These are phyloP conservation scores for Kodamaea anthophila DNA, from an alignment of 1,139 yeast genomes.

Conservation along the genomic window DNA sequence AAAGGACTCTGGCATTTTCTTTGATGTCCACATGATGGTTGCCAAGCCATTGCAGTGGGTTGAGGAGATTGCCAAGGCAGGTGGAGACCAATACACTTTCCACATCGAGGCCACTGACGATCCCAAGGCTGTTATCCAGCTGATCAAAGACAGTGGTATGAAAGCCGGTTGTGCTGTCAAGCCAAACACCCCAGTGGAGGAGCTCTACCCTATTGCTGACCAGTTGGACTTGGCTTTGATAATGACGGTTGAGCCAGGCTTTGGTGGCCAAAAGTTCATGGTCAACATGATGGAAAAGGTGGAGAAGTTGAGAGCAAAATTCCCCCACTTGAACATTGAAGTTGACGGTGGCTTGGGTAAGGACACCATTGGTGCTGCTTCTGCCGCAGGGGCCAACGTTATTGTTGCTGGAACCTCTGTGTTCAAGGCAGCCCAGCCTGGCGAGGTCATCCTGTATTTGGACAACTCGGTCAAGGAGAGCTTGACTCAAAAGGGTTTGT, in stretches of 20 bases:
- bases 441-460: constrained; percentile 61
- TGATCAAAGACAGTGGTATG: constrained; percentile 77
- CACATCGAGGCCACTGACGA: constrained; percentile 91
- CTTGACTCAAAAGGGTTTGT: constrained; percentile 23
- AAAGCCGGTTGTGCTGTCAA: constrained; percentile 92
- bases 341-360: constrained; percentile 96
- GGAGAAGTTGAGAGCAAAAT: constrained; percentile 60
- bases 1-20: constrained; percentile 54
- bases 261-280: constrained; percentile 98
- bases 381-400: constrained; percentile 94
- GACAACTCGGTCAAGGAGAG: constrained; percentile 50
- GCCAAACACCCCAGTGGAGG: constrained; percentile 90
- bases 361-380: constrained; percentile 77
- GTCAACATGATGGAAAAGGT: constrained; percentile 95
- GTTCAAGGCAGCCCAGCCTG: constrained; percentile 76
- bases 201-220: constrained; percentile 67
- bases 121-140: constrained; percentile 66
- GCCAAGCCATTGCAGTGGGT: constrained; percentile 94
- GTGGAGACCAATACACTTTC: constrained; percentile 95
- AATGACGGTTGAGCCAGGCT: constrained; percentile 99
- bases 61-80: constrained; percentile 84
- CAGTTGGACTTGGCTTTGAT: constrained; percentile 86
- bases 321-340: constrained; percentile 79
- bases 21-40: constrained; percentile 99
- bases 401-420: constrained; percentile 97